Percentiles rank a stretch among this genome's conserved stretches.
These are phyloP conservation scores for Chaetomiaceae sp. DNA, from an alignment of 2,329 filamentous ascomycete species.

Conservation along the genomic window DNA sequence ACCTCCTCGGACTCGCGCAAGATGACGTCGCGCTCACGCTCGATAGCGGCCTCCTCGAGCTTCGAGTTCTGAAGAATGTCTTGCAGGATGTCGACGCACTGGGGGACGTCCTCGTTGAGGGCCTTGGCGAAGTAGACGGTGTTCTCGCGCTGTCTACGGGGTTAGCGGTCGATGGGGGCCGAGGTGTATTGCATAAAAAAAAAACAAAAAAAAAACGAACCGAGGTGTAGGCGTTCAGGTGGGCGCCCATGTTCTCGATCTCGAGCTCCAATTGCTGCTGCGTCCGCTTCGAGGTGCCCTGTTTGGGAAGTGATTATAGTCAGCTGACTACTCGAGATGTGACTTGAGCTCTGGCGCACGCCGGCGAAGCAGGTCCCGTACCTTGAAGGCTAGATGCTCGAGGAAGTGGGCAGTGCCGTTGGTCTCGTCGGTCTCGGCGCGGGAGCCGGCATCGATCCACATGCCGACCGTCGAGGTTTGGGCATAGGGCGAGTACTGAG, in stretches of 20 bases:
- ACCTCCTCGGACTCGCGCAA: slow-evolving; percentile 98
- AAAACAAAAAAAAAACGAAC: slow-evolving; percentile 44
- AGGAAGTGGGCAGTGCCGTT: slow-evolving; percentile 99
- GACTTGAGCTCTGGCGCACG: background rate
- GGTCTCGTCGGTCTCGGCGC: slow-evolving; percentile 96
- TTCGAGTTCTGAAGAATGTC: slow-evolving; percentile 99
- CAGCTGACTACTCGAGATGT: background rate
- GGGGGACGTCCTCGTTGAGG: slow-evolving; percentile 95
- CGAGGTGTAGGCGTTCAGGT: slow-evolving; percentile 99
- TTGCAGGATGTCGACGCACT: slow-evolving; percentile 95
- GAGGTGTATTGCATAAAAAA: no score
- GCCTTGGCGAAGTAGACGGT: slow-evolving; percentile 99
- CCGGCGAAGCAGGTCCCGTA: slow-evolving; percentile 38
- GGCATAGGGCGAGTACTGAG: slow-evolving; percentile 95
- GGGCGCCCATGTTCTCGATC: slow-evolving; percentile 99
- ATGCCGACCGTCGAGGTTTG: slow-evolving; percentile 98
- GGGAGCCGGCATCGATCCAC: slow-evolving; percentile 98
- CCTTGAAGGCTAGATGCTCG: slow-evolving; percentile 99
- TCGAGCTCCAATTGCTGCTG: slow-evolving; percentile 98
- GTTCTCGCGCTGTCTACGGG: slow-evolving; percentile 73
- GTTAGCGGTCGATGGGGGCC: slow-evolving; percentile 16
- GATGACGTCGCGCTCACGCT: slow-evolving; percentile 98
- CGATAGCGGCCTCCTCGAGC: slow-evolving; percentile 86
- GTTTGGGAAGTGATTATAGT: slow-evolving; percentile 8
- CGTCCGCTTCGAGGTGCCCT: slow-evolving; percentile 90